Base-by-base conservation (phyloP, 805 yeast genomes). In the Trichomonascus vanleenenianus region DNA sequence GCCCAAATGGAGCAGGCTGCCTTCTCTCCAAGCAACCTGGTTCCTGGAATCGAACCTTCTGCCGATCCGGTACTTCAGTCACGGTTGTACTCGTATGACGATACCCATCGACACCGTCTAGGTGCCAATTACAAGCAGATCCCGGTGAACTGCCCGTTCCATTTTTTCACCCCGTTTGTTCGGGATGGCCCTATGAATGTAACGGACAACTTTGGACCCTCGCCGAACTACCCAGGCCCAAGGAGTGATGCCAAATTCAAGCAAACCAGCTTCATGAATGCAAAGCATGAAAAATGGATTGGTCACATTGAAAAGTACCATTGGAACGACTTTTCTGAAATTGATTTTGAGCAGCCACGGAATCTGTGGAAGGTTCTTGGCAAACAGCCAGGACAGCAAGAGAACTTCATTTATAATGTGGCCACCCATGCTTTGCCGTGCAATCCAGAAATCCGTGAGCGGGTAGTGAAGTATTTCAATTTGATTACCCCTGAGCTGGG, bases 251-350 rank as follows among this genome's bases (percentile, higher is more conserved):
- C 61, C 46, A 47, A 49, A 46, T 66, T 62, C 57, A 30, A 54
- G 33, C 8, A 22, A n/a, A 16, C 39, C 7, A 18, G 18, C 8
- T 16, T n/a, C 3, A 74, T 91, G 58, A 16, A 31, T 16, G 73
- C 74, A 56, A 78, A 78, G 54, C 88, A 81, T 65, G 94, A 85
- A 67, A 74, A 76, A 48, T 85, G 93, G 91, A 66, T 70, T 44
- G 93, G 93, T 48, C 76, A 86, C 42, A 91, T 91, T 39, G 69
- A 80, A 49, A 85, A 89, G 51, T 85, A 76, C 78, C 91, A 86
- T 68, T 88, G 96, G 96, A 72, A 75, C 45, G 76, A 76, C 44
- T 68, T 74, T 20, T 83, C 80, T 42, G 85, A 76, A 48, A 48
- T 49, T 43, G 55, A 53, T 43, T 45, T 55, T 39, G 42, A 43